Percentiles rank a stretch among this genome's conserved stretches.
Evolutionary conservation across 352 stramenopile species (phyloP).

Genomic region (Blastocystis sp.): DNA sequence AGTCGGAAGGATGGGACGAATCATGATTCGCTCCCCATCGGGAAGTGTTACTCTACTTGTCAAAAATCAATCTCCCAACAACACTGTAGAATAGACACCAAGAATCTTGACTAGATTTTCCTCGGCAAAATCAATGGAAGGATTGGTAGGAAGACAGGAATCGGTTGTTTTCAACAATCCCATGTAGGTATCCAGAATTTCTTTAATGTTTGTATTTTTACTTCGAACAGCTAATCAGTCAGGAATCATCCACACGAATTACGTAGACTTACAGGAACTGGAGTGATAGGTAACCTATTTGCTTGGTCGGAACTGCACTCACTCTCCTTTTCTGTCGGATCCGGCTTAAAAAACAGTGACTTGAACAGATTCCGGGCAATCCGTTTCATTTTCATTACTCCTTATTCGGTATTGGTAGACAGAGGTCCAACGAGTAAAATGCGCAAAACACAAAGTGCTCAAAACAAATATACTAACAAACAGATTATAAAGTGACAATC

Average conservation of each 20-base stretch:
- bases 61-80: background rate
- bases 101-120: slow-evolving; percentile 13
- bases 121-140: background rate
- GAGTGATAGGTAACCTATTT: background rate
- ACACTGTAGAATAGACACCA: slow-evolving; percentile 6
- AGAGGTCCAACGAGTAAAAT: background rate
- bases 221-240: background rate
- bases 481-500: slow-evolving; percentile 43
- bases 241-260: background rate
- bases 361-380: background rate
- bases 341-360: background rate
- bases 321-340: background rate
- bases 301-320: too few relatives aligned
- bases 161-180: background rate
- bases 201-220: slow-evolving; percentile 34
- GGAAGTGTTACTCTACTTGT: slow-evolving; percentile 7
- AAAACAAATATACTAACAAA: slow-evolving; percentile 16
- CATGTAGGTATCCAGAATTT: background rate
- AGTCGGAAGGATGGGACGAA: slow-evolving; percentile 2
- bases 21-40: slow-evolving; percentile 1
- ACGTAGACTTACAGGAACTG: background rate
- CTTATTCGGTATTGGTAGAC: background rate
- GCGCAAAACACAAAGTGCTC: background rate
- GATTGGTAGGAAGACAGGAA: background rate
- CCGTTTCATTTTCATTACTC: background rate